phyloP scores from a whole-genome alignment of 495 filamentous ascomycete species.

The Penicillium paxilli region DNA sequence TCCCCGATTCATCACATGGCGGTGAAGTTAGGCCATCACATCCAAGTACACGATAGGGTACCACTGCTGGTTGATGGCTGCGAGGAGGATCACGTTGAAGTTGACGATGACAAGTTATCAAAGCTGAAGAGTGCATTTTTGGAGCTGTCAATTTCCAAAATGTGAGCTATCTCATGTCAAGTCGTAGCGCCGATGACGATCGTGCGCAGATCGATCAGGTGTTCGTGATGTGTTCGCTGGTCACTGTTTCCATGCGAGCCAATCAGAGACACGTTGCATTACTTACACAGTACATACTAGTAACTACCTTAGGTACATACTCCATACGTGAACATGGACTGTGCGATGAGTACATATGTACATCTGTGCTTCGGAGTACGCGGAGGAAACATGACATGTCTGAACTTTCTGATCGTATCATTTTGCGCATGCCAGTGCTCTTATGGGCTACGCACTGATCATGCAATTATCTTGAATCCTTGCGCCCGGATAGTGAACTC shows the following conservation, averaged over 20 bases:
- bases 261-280: background rate
- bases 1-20: constrained; percentile 25
- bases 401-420: constrained; percentile 1
- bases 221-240: constrained; percentile 11
- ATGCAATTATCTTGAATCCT: background rate
- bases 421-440: background rate
- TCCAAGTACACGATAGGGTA: constrained; percentile 8
- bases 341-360: background rate
- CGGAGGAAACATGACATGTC: constrained; percentile 10
- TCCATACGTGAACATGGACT: background rate
- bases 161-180: constrained; percentile 32
- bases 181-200: constrained; percentile 11
- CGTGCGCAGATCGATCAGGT: constrained; percentile 14
- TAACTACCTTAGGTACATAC: background rate
- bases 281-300: background rate
- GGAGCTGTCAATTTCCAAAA: constrained; percentile 17
- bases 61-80: constrained; percentile 3
- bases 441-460: background rate
- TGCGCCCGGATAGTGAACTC: background rate
- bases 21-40: constrained; percentile 18
- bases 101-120: background rate
- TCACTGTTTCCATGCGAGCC: background rate
- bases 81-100: background rate
- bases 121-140: constrained; percentile 1
- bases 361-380: background rate